Conservation (phyloP, 139 green algal genomes). For the Tetradesmus lagerheimii region DNA sequence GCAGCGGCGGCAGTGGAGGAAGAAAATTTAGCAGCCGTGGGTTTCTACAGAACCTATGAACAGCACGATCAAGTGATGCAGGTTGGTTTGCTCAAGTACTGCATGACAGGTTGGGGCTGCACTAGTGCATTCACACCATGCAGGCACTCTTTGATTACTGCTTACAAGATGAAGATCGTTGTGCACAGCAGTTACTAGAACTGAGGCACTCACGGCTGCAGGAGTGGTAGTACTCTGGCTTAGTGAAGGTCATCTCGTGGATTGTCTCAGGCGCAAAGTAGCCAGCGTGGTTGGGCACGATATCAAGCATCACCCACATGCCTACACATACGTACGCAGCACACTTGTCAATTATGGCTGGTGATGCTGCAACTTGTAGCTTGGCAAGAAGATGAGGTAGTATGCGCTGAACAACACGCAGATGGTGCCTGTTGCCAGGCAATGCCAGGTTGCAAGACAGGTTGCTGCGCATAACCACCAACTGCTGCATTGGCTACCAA, state of each 20-base stretch:
- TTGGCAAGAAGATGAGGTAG: too few relatives aligned
- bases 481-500: neutral
- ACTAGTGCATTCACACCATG: too few relatives aligned
- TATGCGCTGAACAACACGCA: neutral
- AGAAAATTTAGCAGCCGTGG: too few relatives aligned
- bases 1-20: neutral
- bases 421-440: neutral
- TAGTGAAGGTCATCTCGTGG: constrained; percentile 45
- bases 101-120: too few relatives aligned
- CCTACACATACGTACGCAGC: neutral
- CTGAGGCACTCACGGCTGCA: neutral
- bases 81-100: too few relatives aligned
- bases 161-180: too few relatives aligned
- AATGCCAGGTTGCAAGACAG: neutral
- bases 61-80: neutral
- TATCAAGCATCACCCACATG: constrained; percentile 56
- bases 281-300: constrained; percentile 60
- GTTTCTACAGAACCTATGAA: too few relatives aligned
- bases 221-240: constrained; percentile 45
- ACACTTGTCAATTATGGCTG: neutral
- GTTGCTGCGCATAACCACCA: neutral
- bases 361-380: too few relatives aligned
- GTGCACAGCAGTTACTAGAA: neutral
- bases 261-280: constrained; percentile 45
- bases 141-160: too few relatives aligned